Evolutionary conservation across 2,329 filamentous ascomycete genomes (phyloP), one percentile per base, ranked within the genome.

Genomic region (Neopestalotiopsis sp.): DNA sequence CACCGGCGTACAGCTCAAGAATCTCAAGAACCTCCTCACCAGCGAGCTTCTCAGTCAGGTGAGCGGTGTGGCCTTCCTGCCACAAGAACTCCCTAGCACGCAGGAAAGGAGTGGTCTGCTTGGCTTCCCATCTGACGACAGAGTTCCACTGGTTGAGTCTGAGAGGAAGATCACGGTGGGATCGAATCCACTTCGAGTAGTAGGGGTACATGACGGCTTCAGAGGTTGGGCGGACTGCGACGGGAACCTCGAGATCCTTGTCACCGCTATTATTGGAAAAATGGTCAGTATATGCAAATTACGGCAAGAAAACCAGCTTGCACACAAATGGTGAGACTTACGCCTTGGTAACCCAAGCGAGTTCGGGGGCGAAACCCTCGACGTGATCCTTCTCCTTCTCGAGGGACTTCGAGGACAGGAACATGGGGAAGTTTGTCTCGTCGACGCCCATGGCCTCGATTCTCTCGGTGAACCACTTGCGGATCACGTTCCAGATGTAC

Each of bases 371-470:
- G 80, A 99, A 99, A n/a, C 96, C 96, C 82, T 99, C 95, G 71
- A 99, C 93, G 81, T 99, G 96, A 77, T 96, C 93, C 88, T 98
- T 98, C 83, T 98, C 95, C 79, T 89, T 89, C 79, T 90, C 88
- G 72, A 99, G 84, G 56, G 97, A 97, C 83, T 97, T 97, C 78
- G 93, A 87, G 20, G 94, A 97, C 73, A 99, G 89, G 83, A 98
- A 99, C 81, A 99, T 92, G 70, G 96, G 96, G 82, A 99, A 99
- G 81, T 94, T 97, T 79, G 94, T 93, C 85, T 99, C 97, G 81
- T 96, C 93, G 68, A 98, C 95, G 68, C 94, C 95, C 86, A 98
- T 89, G 64, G 88, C 90, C 86, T 97, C 95, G 80, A 98, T 99
- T 75, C 90, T 89, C 74, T 85, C 84, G 74, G 88, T 86, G 81